Conservation (phyloP, 257 asterid genomes). For the Cinchona pubescens region DNA sequence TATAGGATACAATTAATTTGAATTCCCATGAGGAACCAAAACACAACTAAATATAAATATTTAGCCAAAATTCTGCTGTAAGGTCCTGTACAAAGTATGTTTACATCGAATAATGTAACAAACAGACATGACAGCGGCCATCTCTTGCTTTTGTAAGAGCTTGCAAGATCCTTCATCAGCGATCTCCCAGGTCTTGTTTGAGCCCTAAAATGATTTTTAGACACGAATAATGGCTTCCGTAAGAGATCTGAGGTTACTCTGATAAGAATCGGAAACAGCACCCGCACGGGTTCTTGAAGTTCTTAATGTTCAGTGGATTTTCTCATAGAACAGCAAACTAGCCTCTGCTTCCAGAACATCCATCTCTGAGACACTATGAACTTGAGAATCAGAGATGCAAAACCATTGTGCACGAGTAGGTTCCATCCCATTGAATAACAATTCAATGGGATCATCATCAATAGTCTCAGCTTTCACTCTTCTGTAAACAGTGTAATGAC, state of each 20-base stretch:
- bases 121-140: not conserved
- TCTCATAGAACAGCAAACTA: slow-evolving; percentile 78
- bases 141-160: not conserved
- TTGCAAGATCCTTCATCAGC: not conserved
- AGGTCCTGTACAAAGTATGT: not conserved
- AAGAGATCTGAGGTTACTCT: not conserved
- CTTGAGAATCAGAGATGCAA: slow-evolving; percentile 79
- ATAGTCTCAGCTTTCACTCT: slow-evolving; percentile 48
- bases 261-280: not conserved
- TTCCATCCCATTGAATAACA: no score
- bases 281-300: not conserved
- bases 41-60: not conserved
- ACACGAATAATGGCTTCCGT: not conserved
- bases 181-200: not conserved
- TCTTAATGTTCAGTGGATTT: slow-evolving; percentile 19
- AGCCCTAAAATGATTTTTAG: not conserved
- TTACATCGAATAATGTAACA: not conserved
- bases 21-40: not conserved
- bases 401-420: slow-evolving; percentile 68
- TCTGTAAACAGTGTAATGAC: slow-evolving; percentile 86
- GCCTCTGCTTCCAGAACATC: slow-evolving; percentile 83
- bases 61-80: not conserved
- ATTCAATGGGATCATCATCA: slow-evolving; percentile 44
- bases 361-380: slow-evolving; percentile 52
- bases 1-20: no score